Conservation (phyloP, 2,329 filamentous ascomycete species). For the Plectosphaerella sp. region DNA sequence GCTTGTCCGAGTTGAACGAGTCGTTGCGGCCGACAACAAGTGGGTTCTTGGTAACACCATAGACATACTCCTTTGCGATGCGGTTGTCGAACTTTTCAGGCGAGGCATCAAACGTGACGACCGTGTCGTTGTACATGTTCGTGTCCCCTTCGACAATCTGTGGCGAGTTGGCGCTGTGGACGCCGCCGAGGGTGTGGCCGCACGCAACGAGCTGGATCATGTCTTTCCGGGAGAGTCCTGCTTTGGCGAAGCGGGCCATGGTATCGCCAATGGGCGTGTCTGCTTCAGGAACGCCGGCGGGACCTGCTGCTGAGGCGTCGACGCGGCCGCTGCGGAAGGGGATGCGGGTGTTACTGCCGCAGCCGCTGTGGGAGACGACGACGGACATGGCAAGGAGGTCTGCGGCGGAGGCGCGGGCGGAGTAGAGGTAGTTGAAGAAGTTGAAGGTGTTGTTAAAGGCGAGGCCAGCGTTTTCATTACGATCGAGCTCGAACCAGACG, state of each 20-base stretch:
- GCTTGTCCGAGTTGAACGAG: slow-evolving; percentile 14
- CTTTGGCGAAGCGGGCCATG: slow-evolving; percentile 13
- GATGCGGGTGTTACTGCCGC: slow-evolving; percentile 16
- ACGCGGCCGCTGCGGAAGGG: slow-evolving; percentile 18
- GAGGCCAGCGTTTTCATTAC: slow-evolving; percentile 20
- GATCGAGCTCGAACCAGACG: slow-evolving; percentile 22
- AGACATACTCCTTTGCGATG: slow-evolving; percentile 14
- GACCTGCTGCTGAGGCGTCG: slow-evolving; percentile 18
- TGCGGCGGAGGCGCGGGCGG: slow-evolving; percentile 14
- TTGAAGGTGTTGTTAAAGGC: slow-evolving; percentile 24
- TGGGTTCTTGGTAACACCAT: slow-evolving; percentile 15
- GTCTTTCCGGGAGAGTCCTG: slow-evolving; percentile 15
- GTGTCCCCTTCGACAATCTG: slow-evolving; percentile 11
- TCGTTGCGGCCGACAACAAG: slow-evolving; percentile 15
- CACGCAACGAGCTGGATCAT: slow-evolving; percentile 21
- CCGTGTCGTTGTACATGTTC: slow-evolving; percentile 14
- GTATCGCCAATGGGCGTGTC: slow-evolving; percentile 15
- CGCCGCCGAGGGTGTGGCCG: slow-evolving; percentile 18
- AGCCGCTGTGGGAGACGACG: slow-evolving; percentile 16
- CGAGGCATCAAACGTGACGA: slow-evolving; percentile 27
- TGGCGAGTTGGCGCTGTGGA: slow-evolving; percentile 18
- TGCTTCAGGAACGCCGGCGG: slow-evolving; percentile 18
- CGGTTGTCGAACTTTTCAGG: slow-evolving; percentile 17
- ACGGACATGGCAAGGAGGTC: slow-evolving; percentile 27
- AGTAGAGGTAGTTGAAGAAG: slow-evolving; percentile 17